These are phyloP conservation scores for Aspergillus sp. DNA, from an alignment of 2,329 filamentous ascomycete genomes.

Conservation along the genomic window DNA sequence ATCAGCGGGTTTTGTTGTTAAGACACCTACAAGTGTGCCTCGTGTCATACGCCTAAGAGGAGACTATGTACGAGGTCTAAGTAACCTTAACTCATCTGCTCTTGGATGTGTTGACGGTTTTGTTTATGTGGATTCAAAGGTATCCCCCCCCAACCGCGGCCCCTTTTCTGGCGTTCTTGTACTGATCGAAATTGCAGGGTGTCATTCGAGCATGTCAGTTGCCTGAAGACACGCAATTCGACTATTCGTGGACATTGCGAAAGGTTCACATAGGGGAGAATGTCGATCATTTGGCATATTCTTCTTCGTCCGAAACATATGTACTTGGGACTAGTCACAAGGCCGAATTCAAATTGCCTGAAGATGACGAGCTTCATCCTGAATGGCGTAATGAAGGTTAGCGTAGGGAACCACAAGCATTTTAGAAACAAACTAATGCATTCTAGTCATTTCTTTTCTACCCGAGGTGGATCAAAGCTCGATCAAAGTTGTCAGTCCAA, in stretches of 20 bases:
- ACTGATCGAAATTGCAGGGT: conserved; percentile 41
- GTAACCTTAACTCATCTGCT: conserved; percentile 59
- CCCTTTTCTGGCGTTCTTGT: background rate
- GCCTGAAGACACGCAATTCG: conserved; percentile 60
- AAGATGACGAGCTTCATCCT: conserved; percentile 74
- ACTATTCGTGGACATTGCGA: conserved; percentile 67
- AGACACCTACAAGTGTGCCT: conserved; percentile 69
- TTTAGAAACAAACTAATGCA: conserved; percentile 5
- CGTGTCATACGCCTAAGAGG: conserved; percentile 68
- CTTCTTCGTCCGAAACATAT: conserved; percentile 67
- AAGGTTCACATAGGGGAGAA: conserved; percentile 66
- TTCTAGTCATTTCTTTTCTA: conserved; percentile 46
- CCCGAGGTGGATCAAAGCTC: conserved; percentile 66
- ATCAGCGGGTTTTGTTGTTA: conserved; percentile 75
- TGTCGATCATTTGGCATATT: conserved; percentile 67
- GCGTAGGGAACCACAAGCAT: background rate
- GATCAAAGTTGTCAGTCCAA: conserved; percentile 71
- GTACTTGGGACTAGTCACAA: conserved; percentile 62
- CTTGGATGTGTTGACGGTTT: conserved; percentile 74
- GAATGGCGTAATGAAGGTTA: conserved; percentile 70
- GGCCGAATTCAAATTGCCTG: conserved; percentile 73
- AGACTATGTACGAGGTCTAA: conserved; percentile 62
- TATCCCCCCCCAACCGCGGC: conserved; percentile 22
- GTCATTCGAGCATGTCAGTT: conserved; percentile 67
- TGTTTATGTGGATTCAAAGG: conserved; percentile 64